These are phyloP conservation scores for Hippophae tibetana DNA, from an alignment of 306 rosid species.

Conservation along the genomic window DNA sequence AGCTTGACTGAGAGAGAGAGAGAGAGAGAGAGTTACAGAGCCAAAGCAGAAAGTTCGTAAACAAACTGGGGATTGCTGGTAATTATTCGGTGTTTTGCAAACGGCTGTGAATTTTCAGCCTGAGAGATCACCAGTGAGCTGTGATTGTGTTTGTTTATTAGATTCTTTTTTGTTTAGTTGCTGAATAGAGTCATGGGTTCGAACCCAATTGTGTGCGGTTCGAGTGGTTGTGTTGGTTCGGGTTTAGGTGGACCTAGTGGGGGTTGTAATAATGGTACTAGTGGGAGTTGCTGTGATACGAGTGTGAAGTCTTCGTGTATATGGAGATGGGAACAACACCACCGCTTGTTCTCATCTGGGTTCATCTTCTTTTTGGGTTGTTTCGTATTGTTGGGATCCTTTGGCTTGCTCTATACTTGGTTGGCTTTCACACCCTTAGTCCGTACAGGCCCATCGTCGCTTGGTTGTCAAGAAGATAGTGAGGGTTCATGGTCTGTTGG, in stretches of 20 bases:
- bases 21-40: neutral
- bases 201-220: slow-evolving; percentile 33
- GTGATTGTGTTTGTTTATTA: neutral
- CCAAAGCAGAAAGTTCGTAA: neutral
- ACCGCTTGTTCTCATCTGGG: slow-evolving; percentile 57
- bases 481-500: slow-evolving; percentile 99
- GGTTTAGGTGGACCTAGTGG: slow-evolving; percentile 45
- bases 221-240: slow-evolving; percentile 11
- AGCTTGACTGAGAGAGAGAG: neutral
- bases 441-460: slow-evolving; percentile 25
- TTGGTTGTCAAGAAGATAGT: slow-evolving; percentile 81
- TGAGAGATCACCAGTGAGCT: neutral
- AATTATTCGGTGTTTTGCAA: neutral
- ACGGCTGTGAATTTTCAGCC: neutral
- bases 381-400: slow-evolving; percentile 67
- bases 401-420: slow-evolving; percentile 72
- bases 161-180: neutral
- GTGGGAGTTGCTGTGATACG: slow-evolving; percentile 42
- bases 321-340: slow-evolving; percentile 47
- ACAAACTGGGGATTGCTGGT: neutral
- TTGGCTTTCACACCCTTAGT: slow-evolving; percentile 62
- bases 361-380: slow-evolving; percentile 67
- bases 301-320: slow-evolving; percentile 47
- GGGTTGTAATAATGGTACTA: slow-evolving; percentile 23
- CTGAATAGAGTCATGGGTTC: slow-evolving; percentile 44